Percentiles rank a stretch among this genome's conserved stretches.
phyloP scores from a whole-genome alignment of 371 early-diverging fungal genomes.

The Mortierella sp. region DNA sequence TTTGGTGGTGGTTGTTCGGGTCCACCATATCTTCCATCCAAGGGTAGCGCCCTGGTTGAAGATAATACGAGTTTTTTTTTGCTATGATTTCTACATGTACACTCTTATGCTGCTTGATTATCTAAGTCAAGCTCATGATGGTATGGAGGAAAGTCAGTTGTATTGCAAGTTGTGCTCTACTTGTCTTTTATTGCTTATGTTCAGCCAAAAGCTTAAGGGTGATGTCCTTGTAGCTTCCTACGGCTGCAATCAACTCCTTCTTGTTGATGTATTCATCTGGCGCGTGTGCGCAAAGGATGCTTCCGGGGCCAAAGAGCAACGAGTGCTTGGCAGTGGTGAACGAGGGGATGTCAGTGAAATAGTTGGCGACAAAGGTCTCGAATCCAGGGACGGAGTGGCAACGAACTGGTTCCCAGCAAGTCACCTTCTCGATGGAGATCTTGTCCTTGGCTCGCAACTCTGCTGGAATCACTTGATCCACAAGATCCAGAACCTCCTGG shows the following conservation, averaged over 20 bases:
- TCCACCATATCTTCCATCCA: too few relatives aligned
- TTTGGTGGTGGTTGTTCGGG: too few relatives aligned
- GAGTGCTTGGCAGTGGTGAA: constrained; percentile 51
- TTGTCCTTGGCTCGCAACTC: constrained; percentile 40
- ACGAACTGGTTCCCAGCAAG: constrained; percentile 58
- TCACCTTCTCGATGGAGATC: constrained; percentile 39
- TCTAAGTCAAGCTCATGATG: too few relatives aligned
- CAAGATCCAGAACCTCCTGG: constrained; percentile 45
- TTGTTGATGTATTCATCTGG: constrained; percentile 61
- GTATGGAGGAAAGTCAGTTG: background rate
- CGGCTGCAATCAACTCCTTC: constrained; percentile 57
- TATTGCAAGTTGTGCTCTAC: constrained; percentile 1
- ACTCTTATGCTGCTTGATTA: too few relatives aligned
- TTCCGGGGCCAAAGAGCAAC: constrained; percentile 59
- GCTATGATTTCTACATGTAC: too few relatives aligned
- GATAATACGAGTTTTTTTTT: too few relatives aligned
- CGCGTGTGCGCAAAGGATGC: constrained; percentile 61
- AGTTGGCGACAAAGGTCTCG: constrained; percentile 56
- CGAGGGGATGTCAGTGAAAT: constrained; percentile 55
- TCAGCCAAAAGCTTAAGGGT: constrained; percentile 49
- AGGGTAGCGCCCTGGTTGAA: too few relatives aligned
- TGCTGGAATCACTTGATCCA: constrained; percentile 35
- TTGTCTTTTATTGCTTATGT: background rate
- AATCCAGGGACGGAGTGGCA: constrained; percentile 57
- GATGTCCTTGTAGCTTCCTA: constrained; percentile 59